phyloP scores from a whole-genome alignment of 2,329 filamentous ascomycete species.

The Rhynchosporium graminicola region DNA sequence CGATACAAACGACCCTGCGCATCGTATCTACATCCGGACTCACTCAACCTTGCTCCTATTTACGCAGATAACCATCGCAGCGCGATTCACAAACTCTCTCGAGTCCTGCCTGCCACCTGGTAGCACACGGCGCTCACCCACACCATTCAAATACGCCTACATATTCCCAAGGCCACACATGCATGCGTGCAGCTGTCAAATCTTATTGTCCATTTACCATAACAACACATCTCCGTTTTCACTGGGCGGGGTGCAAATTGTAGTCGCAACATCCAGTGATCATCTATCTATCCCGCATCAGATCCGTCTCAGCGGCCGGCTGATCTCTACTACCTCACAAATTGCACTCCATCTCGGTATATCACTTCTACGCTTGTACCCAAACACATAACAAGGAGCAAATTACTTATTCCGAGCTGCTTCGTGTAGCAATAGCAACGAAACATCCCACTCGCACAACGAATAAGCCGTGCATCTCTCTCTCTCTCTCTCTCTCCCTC shows the following conservation, averaged over 20 bases:
- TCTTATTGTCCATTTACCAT: background rate
- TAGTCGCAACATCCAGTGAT: background rate
- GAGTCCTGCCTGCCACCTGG: background rate
- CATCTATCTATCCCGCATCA: background rate
- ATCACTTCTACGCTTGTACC: too few species aligned
- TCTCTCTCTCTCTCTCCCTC: background rate
- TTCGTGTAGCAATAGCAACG: background rate
- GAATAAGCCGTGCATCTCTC: background rate
- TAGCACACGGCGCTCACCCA: background rate
- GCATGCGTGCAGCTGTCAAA: background rate
- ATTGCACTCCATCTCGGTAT: background rate
- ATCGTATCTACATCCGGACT: too few species aligned
- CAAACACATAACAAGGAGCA: too few species aligned
- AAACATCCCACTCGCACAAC: constrained; percentile 1
- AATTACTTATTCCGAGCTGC: background rate
- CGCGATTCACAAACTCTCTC: background rate
- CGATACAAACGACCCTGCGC: background rate
- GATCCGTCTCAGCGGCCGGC: background rate
- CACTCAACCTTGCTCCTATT: background rate
- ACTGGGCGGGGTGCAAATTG: background rate
- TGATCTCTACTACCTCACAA: background rate
- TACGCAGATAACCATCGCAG: background rate
- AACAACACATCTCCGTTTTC: background rate
- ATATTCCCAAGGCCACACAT: background rate
- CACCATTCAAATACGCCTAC: background rate